These are phyloP conservation scores for Penicillium sp. DNA, from an alignment of 2,329 filamentous ascomycete genomes.

Conservation along the genomic window DNA sequence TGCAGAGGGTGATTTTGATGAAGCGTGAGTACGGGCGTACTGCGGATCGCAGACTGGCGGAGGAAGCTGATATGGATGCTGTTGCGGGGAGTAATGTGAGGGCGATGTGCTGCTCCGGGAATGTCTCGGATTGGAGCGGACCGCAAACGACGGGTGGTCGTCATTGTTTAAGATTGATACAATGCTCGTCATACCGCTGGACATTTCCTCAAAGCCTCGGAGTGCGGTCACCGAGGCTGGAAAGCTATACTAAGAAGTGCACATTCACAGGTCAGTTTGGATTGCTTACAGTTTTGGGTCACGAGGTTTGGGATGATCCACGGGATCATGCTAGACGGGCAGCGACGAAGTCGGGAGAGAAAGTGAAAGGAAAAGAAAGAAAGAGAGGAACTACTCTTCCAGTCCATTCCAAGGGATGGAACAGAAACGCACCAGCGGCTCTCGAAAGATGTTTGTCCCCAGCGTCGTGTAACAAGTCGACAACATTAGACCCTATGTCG, in stretches of 20 bases:
- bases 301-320: conserved; percentile 7
- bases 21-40: conserved; percentile 19
- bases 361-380: not conserved
- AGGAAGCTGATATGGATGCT: conserved; percentile 16
- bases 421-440: conserved; percentile 31
- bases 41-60: conserved; percentile 20
- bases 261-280: conserved; percentile 16
- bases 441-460: conserved; percentile 37
- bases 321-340: conserved; percentile 4
- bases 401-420: conserved; percentile 6
- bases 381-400: conserved; percentile 12
- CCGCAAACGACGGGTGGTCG: conserved; percentile 49
- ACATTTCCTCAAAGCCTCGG: conserved; percentile 30
- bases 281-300: not conserved
- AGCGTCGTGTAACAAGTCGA: conserved; percentile 36
- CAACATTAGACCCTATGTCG: conserved; percentile 32
- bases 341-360: conserved; percentile 1
- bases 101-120: conserved; percentile 23
- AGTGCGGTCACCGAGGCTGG: conserved; percentile 18
- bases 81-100: conserved; percentile 24
- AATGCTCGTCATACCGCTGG: conserved; percentile 36
- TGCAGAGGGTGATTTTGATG: conserved; percentile 28
- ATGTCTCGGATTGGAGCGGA: conserved; percentile 36
- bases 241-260: conserved; percentile 19
- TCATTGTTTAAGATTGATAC: conserved; percentile 52